A percentile compares a stretch with the other conserved stretches of the same genome.
Evolutionary conservation across 768 basidiomycete species (phyloP).

Genomic region (Tylopilus felleus): DNA sequence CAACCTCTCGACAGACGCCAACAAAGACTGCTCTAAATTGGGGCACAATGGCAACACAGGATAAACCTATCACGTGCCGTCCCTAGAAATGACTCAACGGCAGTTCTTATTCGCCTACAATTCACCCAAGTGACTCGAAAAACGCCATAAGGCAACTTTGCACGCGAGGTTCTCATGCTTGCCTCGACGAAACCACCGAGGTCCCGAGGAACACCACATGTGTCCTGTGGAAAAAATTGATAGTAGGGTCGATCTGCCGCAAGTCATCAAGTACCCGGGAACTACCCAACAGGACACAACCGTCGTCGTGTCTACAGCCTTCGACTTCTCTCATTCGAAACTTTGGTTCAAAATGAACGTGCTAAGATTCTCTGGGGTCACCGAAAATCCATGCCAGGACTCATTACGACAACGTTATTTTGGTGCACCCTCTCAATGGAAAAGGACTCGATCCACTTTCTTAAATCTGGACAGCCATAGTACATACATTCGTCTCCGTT

Average conservation of each 20-base stretch:
- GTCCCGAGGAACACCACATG: slow-evolving; percentile 9
- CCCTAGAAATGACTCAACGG: too few relatives aligned
- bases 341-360: background rate
- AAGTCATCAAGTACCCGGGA: background rate
- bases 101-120: background rate
- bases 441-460: too few relatives aligned
- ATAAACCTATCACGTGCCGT: background rate
- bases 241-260: background rate
- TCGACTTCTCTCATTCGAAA: slow-evolving; percentile 3
- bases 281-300: background rate
- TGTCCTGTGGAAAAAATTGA: background rate
- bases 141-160: background rate
- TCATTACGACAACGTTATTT: background rate
- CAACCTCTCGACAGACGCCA: background rate
- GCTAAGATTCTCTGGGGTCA: background rate
- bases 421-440: background rate
- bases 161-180: background rate
- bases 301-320: slow-evolving; percentile 11
- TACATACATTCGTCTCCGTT: background rate
- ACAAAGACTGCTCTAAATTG: background rate
- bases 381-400: background rate
- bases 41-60: background rate
- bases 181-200: slow-evolving; percentile 9
- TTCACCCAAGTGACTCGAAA: background rate
- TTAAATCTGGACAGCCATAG: background rate